Evolutionary conservation across 371 early-diverging fungal genomes (phyloP).

Genomic region (Entomophthora muscae): DNA sequence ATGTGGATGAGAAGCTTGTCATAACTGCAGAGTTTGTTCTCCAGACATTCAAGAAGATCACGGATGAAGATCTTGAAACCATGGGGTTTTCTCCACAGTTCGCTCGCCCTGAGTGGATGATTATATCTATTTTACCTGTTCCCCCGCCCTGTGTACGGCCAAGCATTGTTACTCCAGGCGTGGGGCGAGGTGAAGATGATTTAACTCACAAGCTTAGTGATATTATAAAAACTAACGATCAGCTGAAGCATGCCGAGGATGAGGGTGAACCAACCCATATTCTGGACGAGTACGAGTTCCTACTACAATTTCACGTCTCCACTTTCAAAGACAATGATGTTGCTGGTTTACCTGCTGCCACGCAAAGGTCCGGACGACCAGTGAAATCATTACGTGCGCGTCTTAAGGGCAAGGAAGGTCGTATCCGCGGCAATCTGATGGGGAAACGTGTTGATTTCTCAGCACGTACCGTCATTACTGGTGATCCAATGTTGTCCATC

Average conservation of each 20-base stretch:
- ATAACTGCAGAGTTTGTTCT: constrained; percentile 73
- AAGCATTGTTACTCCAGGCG: constrained; percentile 91
- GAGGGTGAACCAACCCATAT: constrained; percentile 96
- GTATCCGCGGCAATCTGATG: constrained; percentile 99
- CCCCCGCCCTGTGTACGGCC: constrained; percentile 98
- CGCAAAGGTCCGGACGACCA: constrained; percentile 95
- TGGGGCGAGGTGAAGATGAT: constrained; percentile 93
- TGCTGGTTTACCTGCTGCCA: constrained; percentile 90
- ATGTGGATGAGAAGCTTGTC: constrained; percentile 42
- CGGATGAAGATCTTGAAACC: constrained; percentile 71
- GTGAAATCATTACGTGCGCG: constrained; percentile 96
- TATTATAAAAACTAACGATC: constrained; percentile 93
- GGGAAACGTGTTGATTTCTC: constrained; percentile 99
- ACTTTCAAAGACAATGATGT: constrained; percentile 99
- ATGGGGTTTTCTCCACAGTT: constrained; percentile 89
- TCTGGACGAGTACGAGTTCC: constrained; percentile 83
- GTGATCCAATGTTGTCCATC: constrained; percentile 94
- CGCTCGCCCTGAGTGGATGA: constrained; percentile 98
- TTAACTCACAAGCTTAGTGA: constrained; percentile 94
- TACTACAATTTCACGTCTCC: constrained; percentile 97
- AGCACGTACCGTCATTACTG: constrained; percentile 98
- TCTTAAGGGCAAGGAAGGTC: constrained; percentile 99
- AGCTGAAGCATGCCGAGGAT: constrained; percentile 73
- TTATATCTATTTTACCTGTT: constrained; percentile 87
- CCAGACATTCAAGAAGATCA: constrained; percentile 79